Conservation (phyloP, 2,329 filamentous ascomycete genomes). For the Ramularia endophylla region DNA sequence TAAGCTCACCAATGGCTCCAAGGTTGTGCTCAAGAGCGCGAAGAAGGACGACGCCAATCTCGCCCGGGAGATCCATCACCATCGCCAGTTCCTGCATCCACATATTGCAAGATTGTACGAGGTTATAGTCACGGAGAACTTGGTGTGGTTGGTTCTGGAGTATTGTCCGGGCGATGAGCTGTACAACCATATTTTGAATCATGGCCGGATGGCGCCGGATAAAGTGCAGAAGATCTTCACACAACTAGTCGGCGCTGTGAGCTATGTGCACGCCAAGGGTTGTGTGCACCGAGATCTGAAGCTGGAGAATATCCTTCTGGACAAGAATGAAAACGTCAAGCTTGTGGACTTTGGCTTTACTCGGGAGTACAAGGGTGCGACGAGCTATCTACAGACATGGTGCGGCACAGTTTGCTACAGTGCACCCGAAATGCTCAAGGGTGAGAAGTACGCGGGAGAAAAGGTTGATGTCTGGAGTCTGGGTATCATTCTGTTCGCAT, state of each 20-base stretch:
- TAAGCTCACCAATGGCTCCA: slow-evolving; percentile 97
- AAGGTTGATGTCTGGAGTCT: slow-evolving; percentile 97
- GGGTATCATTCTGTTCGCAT: slow-evolving; percentile 76
- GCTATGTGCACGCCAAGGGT: slow-evolving; percentile 89
- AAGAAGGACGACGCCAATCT: slow-evolving; percentile 95
- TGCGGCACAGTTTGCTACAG: slow-evolving; percentile 98
- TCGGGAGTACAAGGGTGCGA: slow-evolving; percentile 90
- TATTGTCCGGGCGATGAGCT: slow-evolving; percentile 96
- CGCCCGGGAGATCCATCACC: slow-evolving; percentile 95
- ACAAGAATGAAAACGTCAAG: slow-evolving; percentile 97
- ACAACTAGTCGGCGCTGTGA: slow-evolving; percentile 88
- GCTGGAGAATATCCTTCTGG: slow-evolving; percentile 90
- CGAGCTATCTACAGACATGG: slow-evolving; percentile 93
- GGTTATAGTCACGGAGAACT: slow-evolving; percentile 88
- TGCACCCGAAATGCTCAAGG: slow-evolving; percentile 96
- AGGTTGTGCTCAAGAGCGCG: slow-evolving; percentile 97
- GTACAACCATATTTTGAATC: slow-evolving; percentile 87
- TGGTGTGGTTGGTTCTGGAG: slow-evolving; percentile 96
- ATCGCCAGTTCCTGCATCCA: slow-evolving; percentile 94
- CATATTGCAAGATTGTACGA: slow-evolving; percentile 97
- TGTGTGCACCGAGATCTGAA: slow-evolving; percentile 97
- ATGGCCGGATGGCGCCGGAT: slow-evolving; percentile 74
- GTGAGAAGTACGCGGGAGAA: slow-evolving; percentile 95
- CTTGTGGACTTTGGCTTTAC: slow-evolving; percentile 98
- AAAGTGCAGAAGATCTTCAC: slow-evolving; percentile 96